Evolutionary conservation across 768 basidiomycete genomes (phyloP).

Genomic region (Leccinum aurantiacum): DNA sequence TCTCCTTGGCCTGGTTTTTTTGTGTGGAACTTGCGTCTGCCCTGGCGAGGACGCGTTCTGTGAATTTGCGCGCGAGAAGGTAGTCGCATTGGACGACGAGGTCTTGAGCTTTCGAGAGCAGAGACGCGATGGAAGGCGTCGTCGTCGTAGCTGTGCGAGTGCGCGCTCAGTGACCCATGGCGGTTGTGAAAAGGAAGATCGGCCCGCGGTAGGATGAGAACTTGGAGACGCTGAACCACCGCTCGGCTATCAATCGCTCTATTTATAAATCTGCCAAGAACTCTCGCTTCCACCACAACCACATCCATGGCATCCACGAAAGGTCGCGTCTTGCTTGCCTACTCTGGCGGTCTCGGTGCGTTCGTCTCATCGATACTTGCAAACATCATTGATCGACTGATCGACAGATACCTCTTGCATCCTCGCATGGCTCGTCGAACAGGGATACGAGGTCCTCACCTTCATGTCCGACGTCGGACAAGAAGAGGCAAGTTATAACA

Average conservation of each 20-base stretch:
- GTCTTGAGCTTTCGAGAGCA: slow-evolving; percentile 77
- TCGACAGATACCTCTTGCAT: slow-evolving; percentile 93
- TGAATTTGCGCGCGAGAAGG: slow-evolving; percentile 73
- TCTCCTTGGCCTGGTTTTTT: slow-evolving; percentile 71
- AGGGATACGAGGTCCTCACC: slow-evolving; percentile 95
- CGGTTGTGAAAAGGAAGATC: too few species aligned
- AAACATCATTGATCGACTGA: slow-evolving; percentile 5
- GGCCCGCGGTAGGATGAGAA: not conserved
- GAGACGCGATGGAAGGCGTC: slow-evolving; percentile 47
- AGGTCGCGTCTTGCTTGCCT: slow-evolving; percentile 93
- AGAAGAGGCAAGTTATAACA: slow-evolving; percentile 60
- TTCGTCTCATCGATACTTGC: slow-evolving; percentile 9
- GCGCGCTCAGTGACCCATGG: slow-evolving; percentile 54
- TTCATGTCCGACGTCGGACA: slow-evolving; percentile 98
- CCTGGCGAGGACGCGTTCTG: slow-evolving; percentile 62
- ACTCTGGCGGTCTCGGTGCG: slow-evolving; percentile 96
- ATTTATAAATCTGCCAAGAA: too few species aligned
- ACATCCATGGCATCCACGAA: slow-evolving; percentile 32
- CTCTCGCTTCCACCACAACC: not conserved
- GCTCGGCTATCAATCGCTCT: not conserved
- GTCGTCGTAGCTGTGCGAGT: slow-evolving; percentile 23
- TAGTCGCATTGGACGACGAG: slow-evolving; percentile 85
- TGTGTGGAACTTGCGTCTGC: slow-evolving; percentile 42
- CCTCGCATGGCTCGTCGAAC: slow-evolving; percentile 97
- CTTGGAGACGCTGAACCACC: too few species aligned